A percentile compares a stretch with the other conserved stretches of the same genome.
phyloP scores from a whole-genome alignment of 257 asterid genomes.

The Solanum lycopersicoides region DNA sequence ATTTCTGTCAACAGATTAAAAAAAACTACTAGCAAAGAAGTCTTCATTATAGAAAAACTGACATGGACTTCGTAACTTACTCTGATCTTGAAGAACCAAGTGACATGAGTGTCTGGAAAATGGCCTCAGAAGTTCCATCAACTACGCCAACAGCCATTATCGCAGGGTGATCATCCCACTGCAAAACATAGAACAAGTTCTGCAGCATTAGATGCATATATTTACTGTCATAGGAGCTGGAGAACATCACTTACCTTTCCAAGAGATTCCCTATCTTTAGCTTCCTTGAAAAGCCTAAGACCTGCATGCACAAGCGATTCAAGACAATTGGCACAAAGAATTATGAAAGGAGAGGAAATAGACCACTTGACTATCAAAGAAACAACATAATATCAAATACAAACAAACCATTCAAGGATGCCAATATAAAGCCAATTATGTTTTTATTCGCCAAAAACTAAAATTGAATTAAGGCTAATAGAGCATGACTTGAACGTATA shows the following conservation, averaged over 20 bases:
- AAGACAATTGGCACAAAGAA: background rate
- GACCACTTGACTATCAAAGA: background rate
- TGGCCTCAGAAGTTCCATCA: constrained; percentile 85
- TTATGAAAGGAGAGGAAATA: background rate
- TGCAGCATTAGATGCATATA: background rate
- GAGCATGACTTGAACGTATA: background rate
- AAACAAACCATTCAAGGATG: background rate
- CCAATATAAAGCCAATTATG: background rate
- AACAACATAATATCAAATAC: background rate
- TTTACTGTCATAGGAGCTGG: background rate
- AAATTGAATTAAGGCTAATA: background rate
- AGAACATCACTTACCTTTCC: constrained; percentile 37
- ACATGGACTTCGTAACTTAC: constrained; percentile 31
- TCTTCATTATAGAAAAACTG: background rate
- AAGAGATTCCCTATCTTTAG: constrained; percentile 68
- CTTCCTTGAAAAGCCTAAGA: constrained; percentile 90
- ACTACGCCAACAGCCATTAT: constrained; percentile 96
- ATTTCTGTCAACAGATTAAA: background rate
- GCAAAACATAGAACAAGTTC: constrained; percentile 18
- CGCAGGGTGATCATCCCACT: constrained; percentile 82
- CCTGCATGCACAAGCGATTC: constrained; percentile 36
- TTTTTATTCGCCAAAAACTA: background rate
- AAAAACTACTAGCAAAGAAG: background rate
- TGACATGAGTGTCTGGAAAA: constrained; percentile 89
- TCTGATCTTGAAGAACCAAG: constrained; percentile 96